Evolutionary conservation across 2,329 filamentous ascomycete species (phyloP).

Genomic region (Chaetothyriales sp.): DNA sequence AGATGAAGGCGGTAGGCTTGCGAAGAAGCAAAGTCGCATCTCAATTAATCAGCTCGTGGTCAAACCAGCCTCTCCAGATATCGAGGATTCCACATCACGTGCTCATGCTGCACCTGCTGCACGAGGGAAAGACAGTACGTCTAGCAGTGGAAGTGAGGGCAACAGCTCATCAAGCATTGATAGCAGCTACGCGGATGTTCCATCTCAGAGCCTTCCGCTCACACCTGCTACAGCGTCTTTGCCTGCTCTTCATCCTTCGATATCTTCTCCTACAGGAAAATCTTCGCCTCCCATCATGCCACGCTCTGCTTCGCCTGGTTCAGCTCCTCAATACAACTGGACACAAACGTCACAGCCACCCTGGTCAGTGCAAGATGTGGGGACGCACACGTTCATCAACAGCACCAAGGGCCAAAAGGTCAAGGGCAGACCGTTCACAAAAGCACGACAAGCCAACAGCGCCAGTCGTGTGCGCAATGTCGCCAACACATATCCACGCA

Average conservation of each 20-base stretch:
- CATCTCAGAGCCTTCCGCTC: neutral
- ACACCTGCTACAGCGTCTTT: neutral
- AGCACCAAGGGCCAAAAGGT: neutral
- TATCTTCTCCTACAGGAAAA: neutral
- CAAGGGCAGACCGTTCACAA: neutral
- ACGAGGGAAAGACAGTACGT: neutral
- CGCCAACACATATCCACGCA: slow-evolving; percentile 1
- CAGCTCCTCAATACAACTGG: neutral
- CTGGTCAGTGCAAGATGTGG: neutral
- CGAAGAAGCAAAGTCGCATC: neutral
- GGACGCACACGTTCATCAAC: neutral
- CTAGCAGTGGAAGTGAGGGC: neutral
- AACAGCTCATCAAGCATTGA: neutral
- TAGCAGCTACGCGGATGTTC: neutral
- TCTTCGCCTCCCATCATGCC: neutral
- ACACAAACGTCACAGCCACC: neutral
- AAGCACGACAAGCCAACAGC: neutral
- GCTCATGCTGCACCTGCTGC: neutral
- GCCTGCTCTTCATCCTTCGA: neutral
- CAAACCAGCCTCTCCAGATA: neutral
- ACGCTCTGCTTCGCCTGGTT: neutral
- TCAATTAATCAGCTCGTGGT: neutral
- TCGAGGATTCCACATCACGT: neutral
- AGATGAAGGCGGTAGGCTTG: neutral
- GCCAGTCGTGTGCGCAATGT: neutral